Percentiles rank a stretch among this genome's conserved stretches.
phyloP scores from a whole-genome alignment of 2,329 filamentous ascomycete species.

The Clonostachys chloroleuca region DNA sequence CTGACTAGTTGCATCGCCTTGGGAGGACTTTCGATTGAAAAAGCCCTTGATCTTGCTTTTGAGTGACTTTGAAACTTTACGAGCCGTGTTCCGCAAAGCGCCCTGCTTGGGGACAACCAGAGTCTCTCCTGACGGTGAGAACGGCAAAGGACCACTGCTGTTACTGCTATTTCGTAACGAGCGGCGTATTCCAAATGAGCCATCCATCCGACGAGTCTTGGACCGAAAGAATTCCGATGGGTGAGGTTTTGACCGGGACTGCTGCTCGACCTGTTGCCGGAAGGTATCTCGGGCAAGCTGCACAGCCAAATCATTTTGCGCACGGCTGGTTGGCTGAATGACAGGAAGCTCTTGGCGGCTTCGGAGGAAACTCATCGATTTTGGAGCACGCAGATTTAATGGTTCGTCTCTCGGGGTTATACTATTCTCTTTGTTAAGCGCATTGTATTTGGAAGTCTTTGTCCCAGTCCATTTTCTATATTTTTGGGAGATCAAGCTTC shows the following conservation, averaged over 20 bases:
- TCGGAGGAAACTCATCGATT: constrained; percentile 51
- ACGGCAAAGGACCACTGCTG: constrained; percentile 24
- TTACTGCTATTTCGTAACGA: constrained; percentile 44
- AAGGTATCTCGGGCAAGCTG: constrained; percentile 28
- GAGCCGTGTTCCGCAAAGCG: constrained; percentile 43
- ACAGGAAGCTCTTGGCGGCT: constrained; percentile 16
- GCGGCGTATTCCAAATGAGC: constrained; percentile 33
- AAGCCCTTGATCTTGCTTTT: constrained; percentile 53
- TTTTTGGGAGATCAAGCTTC: constrained; percentile 4
- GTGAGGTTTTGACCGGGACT: constrained; percentile 28
- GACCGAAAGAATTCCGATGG: constrained; percentile 38
- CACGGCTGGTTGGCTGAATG: constrained; percentile 8
- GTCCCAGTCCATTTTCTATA: constrained; percentile 1
- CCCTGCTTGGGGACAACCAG: constrained; percentile 15
- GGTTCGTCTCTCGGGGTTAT: constrained; percentile 5
- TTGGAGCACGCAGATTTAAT: constrained; percentile 34
- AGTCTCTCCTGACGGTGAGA: constrained; percentile 15
- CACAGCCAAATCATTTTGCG: constrained; percentile 24
- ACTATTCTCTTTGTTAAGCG: constrained; percentile 19
- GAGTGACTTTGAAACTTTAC: constrained; percentile 58
- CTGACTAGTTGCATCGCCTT: too few relatives aligned
- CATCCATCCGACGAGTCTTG: constrained; percentile 24
- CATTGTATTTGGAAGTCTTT: constrained; percentile 3
- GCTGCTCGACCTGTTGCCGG: constrained; percentile 23
- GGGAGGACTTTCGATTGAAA: constrained; percentile 13